Percentiles rank a stretch among this genome's conserved stretches.
phyloP scores from a whole-genome alignment of 495 filamentous ascomycete genomes.

The Penicillium samsonianum region DNA sequence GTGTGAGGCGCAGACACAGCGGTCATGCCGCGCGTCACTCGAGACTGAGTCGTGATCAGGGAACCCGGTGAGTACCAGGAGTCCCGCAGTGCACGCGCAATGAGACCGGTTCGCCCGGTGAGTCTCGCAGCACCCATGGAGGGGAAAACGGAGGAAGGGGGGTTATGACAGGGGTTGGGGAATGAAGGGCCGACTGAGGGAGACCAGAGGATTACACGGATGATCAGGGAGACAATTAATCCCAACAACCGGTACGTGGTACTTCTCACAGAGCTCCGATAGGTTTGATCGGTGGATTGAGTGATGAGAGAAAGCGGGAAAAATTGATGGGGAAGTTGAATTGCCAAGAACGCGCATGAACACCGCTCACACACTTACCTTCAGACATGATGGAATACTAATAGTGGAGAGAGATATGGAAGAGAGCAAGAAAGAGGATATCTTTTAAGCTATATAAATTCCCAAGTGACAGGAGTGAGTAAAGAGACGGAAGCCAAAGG shows the following conservation, averaged over 20 bases:
- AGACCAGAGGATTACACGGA: neutral
- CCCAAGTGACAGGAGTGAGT: neutral
- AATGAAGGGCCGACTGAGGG: neutral
- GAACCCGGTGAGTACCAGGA: conserved; percentile 2
- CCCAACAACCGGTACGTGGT: conserved; percentile 1
- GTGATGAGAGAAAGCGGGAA: conserved; percentile 7
- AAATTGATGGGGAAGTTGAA: conserved; percentile 13
- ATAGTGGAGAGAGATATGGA: conserved; percentile 4
- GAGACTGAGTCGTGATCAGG: neutral
- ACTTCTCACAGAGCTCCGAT: conserved; percentile 2
- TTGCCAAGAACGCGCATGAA: conserved; percentile 18
- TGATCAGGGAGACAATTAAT: neutral
- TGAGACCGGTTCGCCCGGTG: conserved; percentile 19
- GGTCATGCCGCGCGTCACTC: neutral
- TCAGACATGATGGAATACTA: conserved; percentile 14
- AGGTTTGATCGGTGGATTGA: conserved; percentile 10
- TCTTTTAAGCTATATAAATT: conserved; percentile 2
- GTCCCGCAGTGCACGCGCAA: conserved; percentile 14
- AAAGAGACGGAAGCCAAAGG: conserved; percentile 1
- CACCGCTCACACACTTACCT: conserved; percentile 22
- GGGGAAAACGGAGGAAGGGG: conserved; percentile 3
- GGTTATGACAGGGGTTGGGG: conserved; percentile 7
- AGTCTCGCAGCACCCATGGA: conserved; percentile 32
- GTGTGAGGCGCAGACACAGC: neutral
- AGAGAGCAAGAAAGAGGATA: neutral